Evolutionary conservation across 2,329 filamentous ascomycete genomes (phyloP), one percentile per base, ranked within the genome.

Genomic region (Rhynchosporium graminicola): DNA sequence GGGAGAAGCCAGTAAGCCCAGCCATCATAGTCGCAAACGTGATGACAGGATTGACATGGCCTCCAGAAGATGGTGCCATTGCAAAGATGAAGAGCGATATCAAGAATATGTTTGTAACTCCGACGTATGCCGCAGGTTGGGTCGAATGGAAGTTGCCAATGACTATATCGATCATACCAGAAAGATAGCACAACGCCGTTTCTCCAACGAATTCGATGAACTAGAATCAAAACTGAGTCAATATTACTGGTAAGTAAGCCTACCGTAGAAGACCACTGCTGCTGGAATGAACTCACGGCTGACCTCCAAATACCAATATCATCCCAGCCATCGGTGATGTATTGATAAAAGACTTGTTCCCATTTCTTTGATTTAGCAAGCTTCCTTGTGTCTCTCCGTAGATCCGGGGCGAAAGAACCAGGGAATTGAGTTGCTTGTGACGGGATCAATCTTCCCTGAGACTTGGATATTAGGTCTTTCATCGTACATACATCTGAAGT

Each of bases 21-120:
- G 80, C 78, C 38, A 80, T 80, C 59, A 85, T 81, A 0, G 82
- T 83, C 0, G 80, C 77, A 46, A 84, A 76, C 0, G 82, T 83
- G 51, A 85, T 83, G 3, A 80, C 73, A 0, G 82, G 82, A 66
- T 83, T 85, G 55, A 85, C 74, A 68, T 85, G 82, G 0, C 79
- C 81, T 13, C 82, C 82, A 1, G 79, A 81, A 0, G 80, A 76
- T 0, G 81, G 78, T 0, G 77, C 80, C 29, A 81, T 78, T 0
- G 76, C 76, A 51, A 77, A 80, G 42, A 83, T 82, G 65, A 84
- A 80, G 0, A 85, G 70, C 0, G 79, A 76, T 13, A 83, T 73
- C 13, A 74, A 68, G 6, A 77, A 45, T 0, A 75, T 63, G 45
- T 74, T 76, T 0, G 71, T 65, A 0, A 76, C 57, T 0, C 72